phyloP scores from a whole-genome alignment of 495 filamentous ascomycete genomes.

The Eremomyces bilateralis region DNA sequence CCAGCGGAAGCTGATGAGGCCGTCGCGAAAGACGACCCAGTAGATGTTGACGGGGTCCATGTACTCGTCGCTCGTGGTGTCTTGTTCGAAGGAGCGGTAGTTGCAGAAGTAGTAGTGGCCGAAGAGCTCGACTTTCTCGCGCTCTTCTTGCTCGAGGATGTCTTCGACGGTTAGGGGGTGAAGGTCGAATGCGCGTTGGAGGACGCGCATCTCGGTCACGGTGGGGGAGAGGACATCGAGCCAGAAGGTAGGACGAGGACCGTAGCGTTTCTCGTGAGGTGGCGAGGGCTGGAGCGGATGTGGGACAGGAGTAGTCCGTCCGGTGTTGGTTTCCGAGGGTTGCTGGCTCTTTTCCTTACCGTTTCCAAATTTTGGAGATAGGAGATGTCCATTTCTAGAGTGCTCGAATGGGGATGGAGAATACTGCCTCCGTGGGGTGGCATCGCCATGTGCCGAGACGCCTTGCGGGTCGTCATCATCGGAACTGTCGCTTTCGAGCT shows the following conservation, averaged over 20 bases:
- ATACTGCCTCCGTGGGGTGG: slow-evolving; percentile 1
- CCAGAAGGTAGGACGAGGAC: slow-evolving; percentile 87
- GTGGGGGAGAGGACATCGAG: slow-evolving; percentile 80
- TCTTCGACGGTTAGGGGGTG: slow-evolving; percentile 90
- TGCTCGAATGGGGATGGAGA: too few relatives aligned
- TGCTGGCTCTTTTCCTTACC: slow-evolving; percentile 5
- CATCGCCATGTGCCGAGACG: slow-evolving; percentile 5
- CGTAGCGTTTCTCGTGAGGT: slow-evolving; percentile 44
- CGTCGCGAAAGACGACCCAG: slow-evolving; percentile 87
- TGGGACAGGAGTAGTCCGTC: slow-evolving; percentile 5
- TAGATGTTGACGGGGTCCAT: slow-evolving; percentile 95
- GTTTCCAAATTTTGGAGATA: slow-evolving; percentile 2
- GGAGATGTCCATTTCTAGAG: too few relatives aligned
- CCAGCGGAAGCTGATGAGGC: slow-evolving; percentile 90
- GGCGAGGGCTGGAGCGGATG: slow-evolving; percentile 10
- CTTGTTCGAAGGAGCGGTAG: slow-evolving; percentile 92
- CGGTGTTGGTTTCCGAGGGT: background rate
- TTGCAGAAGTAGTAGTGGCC: slow-evolving; percentile 95
- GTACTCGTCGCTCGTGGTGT: slow-evolving; percentile 66
- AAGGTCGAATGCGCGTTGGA: slow-evolving; percentile 83
- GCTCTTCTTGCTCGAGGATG: slow-evolving; percentile 89
- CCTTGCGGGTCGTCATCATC: slow-evolving; percentile 18
- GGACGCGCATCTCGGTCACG: slow-evolving; percentile 74
- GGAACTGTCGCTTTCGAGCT: slow-evolving; percentile 30
- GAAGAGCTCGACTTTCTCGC: slow-evolving; percentile 96